A percentile compares a stretch with the other conserved stretches of the same genome.
Evolutionary conservation across 208 protist genomes (phyloP).

Genomic region (Crithidia thermophila): DNA sequence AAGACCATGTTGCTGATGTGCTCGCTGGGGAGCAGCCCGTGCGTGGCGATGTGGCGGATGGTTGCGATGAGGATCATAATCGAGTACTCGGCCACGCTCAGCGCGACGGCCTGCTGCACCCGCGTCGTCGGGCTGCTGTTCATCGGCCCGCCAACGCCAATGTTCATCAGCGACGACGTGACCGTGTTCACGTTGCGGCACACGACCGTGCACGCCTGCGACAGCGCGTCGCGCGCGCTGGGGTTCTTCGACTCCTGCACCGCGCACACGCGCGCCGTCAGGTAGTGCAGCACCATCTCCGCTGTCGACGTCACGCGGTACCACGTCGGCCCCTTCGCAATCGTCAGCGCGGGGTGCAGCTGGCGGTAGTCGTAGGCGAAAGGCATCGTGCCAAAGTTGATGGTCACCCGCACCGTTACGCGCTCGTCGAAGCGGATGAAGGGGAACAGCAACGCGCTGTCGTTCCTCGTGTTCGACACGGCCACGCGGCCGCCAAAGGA

Average conservation of each 20-base stretch:
- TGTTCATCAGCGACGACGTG: slow-evolving; percentile 70
- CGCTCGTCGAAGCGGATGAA: slow-evolving; percentile 67
- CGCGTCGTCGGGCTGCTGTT: slow-evolving; percentile 38
- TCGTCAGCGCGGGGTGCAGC: slow-evolving; percentile 67
- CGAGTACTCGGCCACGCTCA: slow-evolving; percentile 72
- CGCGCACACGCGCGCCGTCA: slow-evolving; percentile 68
- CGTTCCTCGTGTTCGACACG: slow-evolving; percentile 34
- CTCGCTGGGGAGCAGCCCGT: slow-evolving; percentile 29
- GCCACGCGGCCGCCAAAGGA: slow-evolving; percentile 55
- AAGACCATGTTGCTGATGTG: slow-evolving; percentile 73
- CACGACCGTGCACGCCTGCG: slow-evolving; percentile 72
- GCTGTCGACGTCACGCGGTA: slow-evolving; percentile 79
- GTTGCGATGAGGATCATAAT: slow-evolving; percentile 81
- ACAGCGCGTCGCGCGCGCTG: slow-evolving; percentile 43
- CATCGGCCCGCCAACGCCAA: slow-evolving; percentile 37
- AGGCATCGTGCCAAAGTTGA: slow-evolving; percentile 83
- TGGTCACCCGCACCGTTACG: slow-evolving; percentile 48
- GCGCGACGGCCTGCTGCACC: slow-evolving; percentile 58
- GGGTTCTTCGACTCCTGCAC: slow-evolving; percentile 49
- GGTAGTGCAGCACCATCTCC: slow-evolving; percentile 72
- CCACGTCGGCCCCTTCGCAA: slow-evolving; percentile 60
- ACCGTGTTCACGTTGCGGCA: slow-evolving; percentile 76
- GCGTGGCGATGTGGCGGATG: slow-evolving; percentile 68
- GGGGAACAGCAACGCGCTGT: slow-evolving; percentile 56
- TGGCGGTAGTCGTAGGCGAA: slow-evolving; percentile 86